Evolutionary conservation across 2,329 filamentous ascomycete genomes (phyloP), one percentile per base, ranked within the genome.

Genomic region (Aureobasidium namibiae): DNA sequence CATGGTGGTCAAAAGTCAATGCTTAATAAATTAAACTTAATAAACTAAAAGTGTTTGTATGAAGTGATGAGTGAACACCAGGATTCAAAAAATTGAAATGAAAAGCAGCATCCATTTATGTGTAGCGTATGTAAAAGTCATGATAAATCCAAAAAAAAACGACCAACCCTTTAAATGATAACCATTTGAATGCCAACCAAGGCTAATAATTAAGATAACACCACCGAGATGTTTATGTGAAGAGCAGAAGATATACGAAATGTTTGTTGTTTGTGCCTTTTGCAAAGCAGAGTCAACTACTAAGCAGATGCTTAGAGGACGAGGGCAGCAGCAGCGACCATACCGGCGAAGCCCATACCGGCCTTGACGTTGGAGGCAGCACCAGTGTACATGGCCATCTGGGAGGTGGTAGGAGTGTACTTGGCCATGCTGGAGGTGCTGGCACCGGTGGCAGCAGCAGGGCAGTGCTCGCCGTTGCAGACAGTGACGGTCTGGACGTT

Each of bases 261-360:
- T 33, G 36, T 33, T 21, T 54, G 16, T 33, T 29, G 16, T 34
- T 53, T 29, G 26, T 45, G 50, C 50, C 50, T 54, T 36, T 2
- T 14, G 23, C 1, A 42, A 14, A 24, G 21, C 11, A 18, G 23
- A 41, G 26, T 34, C 34, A 42, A 31, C 8, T 13, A n/a, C 24
- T 21, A 42, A 33, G 36, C 36, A 34, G 23, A 54, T 56, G 46
- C 59, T 61, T 61, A 61, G 21, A 60, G 39, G 23, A 60, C n/a
- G 60, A 61, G 44, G 26, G 56, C 60, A 26, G 56, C 56, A 45
- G 26, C 56, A 48, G 39, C 60, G 42, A 54, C 42, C 16, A 61
- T 36, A 26, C 48, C 56, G 21, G 53, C 59, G 18, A 60, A 41
- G 42, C 49, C 59, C 42, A 56, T 44, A 16, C 53, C 56, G 41